phyloP scores from a whole-genome alignment of 2,329 filamentous ascomycete genomes.

The Penicillium italicum region DNA sequence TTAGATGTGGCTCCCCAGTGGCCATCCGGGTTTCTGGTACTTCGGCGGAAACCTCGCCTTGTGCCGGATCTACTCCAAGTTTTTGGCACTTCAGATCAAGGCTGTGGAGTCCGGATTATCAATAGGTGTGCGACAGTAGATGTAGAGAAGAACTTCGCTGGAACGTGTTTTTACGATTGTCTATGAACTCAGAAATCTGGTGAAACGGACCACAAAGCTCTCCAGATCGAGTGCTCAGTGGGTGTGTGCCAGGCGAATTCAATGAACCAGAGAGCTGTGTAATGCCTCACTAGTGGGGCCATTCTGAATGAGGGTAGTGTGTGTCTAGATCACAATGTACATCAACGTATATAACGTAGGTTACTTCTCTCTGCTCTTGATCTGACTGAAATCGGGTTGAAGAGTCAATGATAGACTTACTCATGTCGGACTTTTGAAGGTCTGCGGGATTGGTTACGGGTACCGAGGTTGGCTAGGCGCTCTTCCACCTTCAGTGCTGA shows the following conservation, averaged over 20 bases:
- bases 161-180: neutral
- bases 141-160: too few species aligned
- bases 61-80: slow-evolving; percentile 58
- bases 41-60: slow-evolving; percentile 63
- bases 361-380: neutral
- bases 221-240: slow-evolving; percentile 7
- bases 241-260: slow-evolving; percentile 5
- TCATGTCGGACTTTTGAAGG: neutral
- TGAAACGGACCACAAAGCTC: slow-evolving; percentile 14
- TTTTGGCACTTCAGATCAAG: slow-evolving; percentile 51
- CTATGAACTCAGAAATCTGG: slow-evolving; percentile 13
- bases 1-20: slow-evolving; percentile 53
- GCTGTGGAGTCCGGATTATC: slow-evolving; percentile 42
- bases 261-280: neutral
- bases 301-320: neutral
- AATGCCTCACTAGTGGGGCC: slow-evolving; percentile 27
- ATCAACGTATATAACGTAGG: neutral
- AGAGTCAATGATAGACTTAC: neutral
- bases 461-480: neutral
- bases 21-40: slow-evolving; percentile 64
- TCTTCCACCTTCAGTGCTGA: neutral
- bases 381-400: neutral
- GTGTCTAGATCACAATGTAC: neutral
- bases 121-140: slow-evolving; percentile 7
- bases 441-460: neutral